A percentile compares a stretch with the other conserved stretches of the same genome.
Evolutionary conservation across 371 early-diverging fungal genomes (phyloP).

Genomic region (Mucor lusitanicus): DNA sequence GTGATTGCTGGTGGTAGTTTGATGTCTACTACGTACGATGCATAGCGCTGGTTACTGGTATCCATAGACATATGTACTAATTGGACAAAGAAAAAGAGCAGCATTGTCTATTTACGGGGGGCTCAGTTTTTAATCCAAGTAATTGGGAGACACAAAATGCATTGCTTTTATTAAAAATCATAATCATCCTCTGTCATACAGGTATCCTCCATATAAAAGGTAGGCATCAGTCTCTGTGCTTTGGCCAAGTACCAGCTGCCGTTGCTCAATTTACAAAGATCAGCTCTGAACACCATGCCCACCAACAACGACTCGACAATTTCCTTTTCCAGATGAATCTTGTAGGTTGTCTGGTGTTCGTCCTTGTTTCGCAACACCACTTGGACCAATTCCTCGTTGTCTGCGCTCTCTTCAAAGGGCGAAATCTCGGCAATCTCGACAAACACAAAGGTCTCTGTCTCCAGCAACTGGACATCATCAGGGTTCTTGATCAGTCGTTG

Average conservation of each 20-base stretch:
- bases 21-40: constrained; percentile 9
- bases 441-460: constrained; percentile 20
- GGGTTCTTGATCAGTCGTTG: constrained; percentile 14
- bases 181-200: constrained; percentile 28
- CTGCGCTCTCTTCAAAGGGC: neutral
- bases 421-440: constrained; percentile 25
- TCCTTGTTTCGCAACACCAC: constrained; percentile 26
- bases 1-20: constrained; percentile 8
- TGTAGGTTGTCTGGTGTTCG: constrained; percentile 13
- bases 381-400: constrained; percentile 9
- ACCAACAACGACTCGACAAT: constrained; percentile 30
- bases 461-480: constrained; percentile 16
- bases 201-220: constrained; percentile 48
- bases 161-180: constrained; percentile 15
- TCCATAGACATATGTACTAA: neutral
- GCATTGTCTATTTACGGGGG: neutral
- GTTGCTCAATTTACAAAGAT: constrained; percentile 36
- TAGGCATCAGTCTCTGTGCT: constrained; percentile 40
- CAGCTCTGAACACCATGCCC: constrained; percentile 41
- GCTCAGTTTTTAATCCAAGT: neutral
- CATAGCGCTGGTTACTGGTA: neutral
- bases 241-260: constrained; percentile 47
- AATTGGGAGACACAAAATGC: neutral
- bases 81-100: neutral
- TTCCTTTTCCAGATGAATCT: constrained; percentile 30